Evolutionary conservation across 1,284 basidiomycete genomes (phyloP), one percentile per base, ranked within the genome.

Genomic region (Apiotrichum domesticum): DNA sequence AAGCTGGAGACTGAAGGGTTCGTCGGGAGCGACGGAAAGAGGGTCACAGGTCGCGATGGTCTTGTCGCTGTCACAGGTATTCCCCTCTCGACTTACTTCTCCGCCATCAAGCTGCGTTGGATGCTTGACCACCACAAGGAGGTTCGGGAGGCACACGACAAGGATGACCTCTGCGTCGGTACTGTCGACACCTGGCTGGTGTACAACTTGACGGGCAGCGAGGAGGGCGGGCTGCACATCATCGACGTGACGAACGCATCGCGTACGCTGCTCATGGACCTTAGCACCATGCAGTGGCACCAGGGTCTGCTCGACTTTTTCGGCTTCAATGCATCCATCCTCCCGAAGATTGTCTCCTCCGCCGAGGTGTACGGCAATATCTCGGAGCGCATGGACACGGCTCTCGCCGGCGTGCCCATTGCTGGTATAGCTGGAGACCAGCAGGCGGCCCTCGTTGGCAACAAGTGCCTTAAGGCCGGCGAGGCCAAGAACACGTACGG

Each of bases 191-290:
- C 88, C 35, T 98, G 95, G 93, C 41, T 59, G 29, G 44, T 45
- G 21, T 71, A 93, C 89, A 90, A 92, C 75, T 80, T 95, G n/a
- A 87, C 91, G 4, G 91, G 91, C 56, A 87, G 88, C 35, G 77
- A 78, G 2, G 80, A 80, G 39, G 73, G 74, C 43, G 84, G 84
- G 46, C 78, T 90, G 13, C 93, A 98, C 77, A 84, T 96, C 61
- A 87, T 86, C 62, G 95, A 98, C 75, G 87, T 91, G 32, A 91
- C 92, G 53, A 98, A 98, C 73, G 95, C 95, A 3, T 97, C 93
- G 2, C 87, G 95, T 47, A 98, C 95, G 0, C 85, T 98, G 56
- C 84, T 98, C 54, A 84, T 96, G 77, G 90, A 96, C 72, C 80
- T 94, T 55, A 80, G 80, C 48, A 89, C 86, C 1, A 82, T 96